Evolutionary conservation across 176 grass and related monocot species (phyloP), one percentile per base, ranked within the genome.

Genomic region (Coix lacrymajobi): DNA sequence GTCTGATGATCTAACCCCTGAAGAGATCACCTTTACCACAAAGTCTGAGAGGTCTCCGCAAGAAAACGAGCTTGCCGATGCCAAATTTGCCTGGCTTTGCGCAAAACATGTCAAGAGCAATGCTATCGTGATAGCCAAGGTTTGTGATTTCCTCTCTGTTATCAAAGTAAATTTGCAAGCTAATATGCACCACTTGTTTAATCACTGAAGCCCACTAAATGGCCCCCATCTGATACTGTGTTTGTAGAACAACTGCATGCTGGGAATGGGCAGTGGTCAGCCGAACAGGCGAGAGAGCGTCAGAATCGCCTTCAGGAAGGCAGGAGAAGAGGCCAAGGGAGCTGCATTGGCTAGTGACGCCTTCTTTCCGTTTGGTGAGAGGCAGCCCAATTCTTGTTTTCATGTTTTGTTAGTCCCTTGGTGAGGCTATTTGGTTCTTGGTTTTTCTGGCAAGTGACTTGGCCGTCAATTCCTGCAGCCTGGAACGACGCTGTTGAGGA

Each of bases 71-170:
- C 81, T 97, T 39, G 77, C 71, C 13, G 92, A 97, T 79, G 95
- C 92, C 28, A 89, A 92, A 68, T 97, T 97, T 45, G 95, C 95
- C 40, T 97, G 95, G 92, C 92, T 97, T 63, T 97, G 95, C 30
- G 88, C 87, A 43, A 97, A 97, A 83, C 95, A 97, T 85, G 95
- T 97, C 4, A 97, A 97, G 88, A 97, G 95, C 66, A 97, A 97
- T n/a, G 95, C 92, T 24, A 94, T 94, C 37, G 95, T 94, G 38
- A 97, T 97, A 25, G 95, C 95, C 63, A 97, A 97, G 95, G 95
- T 97, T 77, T 63, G 85, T 85, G 7, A 5, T 29, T 62, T 62
- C 0, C 4, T 77, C 14, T 40, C 14, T 95, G 71, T 60, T 80
- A 8, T 43, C 37, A 7, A 43, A 70, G 37, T 70, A 8, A 70